These are phyloP conservation scores for Tothia fuscella DNA, from an alignment of 2,329 filamentous ascomycete genomes.

Conservation along the genomic window DNA sequence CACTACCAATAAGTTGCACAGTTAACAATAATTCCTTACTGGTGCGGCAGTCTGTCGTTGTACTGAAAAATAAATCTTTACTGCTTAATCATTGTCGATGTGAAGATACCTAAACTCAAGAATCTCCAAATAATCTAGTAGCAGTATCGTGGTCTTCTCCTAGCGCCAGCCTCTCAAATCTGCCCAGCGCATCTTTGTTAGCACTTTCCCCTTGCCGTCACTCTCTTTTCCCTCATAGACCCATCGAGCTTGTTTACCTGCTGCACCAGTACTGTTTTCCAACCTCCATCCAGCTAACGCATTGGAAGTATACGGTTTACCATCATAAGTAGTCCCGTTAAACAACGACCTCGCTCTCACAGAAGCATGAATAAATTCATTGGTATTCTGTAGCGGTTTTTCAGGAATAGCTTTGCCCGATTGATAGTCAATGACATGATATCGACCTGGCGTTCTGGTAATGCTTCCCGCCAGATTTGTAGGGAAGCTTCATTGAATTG, in stretches of 20 bases:
- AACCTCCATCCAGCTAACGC: conserved; percentile 12
- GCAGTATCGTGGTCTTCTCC: neutral
- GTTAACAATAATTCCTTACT: too few relatives aligned
- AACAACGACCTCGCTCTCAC: conserved; percentile 12
- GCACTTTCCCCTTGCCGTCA: neutral
- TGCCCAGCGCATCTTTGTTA: neutral
- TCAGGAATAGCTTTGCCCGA: conserved; percentile 8
- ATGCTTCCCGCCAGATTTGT: conserved; percentile 11
- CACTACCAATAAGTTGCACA: too few relatives aligned
- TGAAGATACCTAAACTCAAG: too few relatives aligned
- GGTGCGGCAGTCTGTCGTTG: too few relatives aligned
- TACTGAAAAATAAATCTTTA: too few relatives aligned
- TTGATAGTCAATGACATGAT: conserved; percentile 9
- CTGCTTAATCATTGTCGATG: too few relatives aligned
- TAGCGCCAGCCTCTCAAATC: neutral
- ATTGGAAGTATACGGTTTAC: conserved; percentile 3
- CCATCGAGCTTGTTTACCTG: neutral
- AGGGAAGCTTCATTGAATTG: conserved; percentile 9
- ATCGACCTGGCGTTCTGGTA: conserved; percentile 11
- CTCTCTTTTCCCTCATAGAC: too few relatives aligned
- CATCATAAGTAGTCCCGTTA: conserved; percentile 8
- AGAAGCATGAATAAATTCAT: conserved; percentile 14
- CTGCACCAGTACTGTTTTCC: neutral
- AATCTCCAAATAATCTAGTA: too few relatives aligned
- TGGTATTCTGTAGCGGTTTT: conserved; percentile 12